phyloP scores from a whole-genome alignment of 805 yeast species.

The Metschnikowia peoriensis region DNA sequence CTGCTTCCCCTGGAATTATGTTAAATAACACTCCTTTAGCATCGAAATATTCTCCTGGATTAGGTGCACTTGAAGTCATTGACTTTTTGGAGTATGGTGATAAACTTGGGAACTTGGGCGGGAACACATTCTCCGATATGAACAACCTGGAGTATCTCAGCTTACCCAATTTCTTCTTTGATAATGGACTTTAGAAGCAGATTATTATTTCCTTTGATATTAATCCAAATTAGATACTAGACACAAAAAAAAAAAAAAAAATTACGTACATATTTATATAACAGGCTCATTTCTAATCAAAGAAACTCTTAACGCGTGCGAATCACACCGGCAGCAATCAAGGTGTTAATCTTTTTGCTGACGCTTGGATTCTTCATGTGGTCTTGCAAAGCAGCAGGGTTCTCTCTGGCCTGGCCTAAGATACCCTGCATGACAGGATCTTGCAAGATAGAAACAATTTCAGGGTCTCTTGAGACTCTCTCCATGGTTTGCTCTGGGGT shows the following conservation, averaged over 20 bases:
- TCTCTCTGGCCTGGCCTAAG: slow-evolving; percentile 86
- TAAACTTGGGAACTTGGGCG: not conserved
- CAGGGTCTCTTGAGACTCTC: slow-evolving; percentile 91
- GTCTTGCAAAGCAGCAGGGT: slow-evolving; percentile 95
- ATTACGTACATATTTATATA: not conserved
- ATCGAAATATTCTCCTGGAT: not conserved
- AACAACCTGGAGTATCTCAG: slow-evolving; percentile 7
- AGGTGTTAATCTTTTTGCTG: slow-evolving; percentile 77
- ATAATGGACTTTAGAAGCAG: slow-evolving; percentile 22
- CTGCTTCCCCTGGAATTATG: not conserved
- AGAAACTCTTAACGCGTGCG: slow-evolving; percentile 62
- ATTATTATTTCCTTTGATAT: not conserved
- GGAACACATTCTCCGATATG: slow-evolving; percentile 2
- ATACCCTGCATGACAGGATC: slow-evolving; percentile 97
- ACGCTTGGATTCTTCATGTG: slow-evolving; percentile 97
- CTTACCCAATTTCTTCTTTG: slow-evolving; percentile 40
- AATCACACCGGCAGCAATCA: slow-evolving; percentile 96
- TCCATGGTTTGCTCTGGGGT: slow-evolving; percentile 93
- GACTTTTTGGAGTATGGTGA: slow-evolving; percentile 8
- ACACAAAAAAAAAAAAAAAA: not conserved
- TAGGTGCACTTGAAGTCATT: slow-evolving; percentile 6
- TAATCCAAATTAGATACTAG: not conserved
- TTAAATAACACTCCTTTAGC: not conserved
- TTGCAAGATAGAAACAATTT: slow-evolving; percentile 80
- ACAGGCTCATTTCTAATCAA: not conserved